Percentiles rank a stretch among this genome's conserved stretches.
Conservation (phyloP, 148 eudicot species). For the Diospyros kaki region DNA sequence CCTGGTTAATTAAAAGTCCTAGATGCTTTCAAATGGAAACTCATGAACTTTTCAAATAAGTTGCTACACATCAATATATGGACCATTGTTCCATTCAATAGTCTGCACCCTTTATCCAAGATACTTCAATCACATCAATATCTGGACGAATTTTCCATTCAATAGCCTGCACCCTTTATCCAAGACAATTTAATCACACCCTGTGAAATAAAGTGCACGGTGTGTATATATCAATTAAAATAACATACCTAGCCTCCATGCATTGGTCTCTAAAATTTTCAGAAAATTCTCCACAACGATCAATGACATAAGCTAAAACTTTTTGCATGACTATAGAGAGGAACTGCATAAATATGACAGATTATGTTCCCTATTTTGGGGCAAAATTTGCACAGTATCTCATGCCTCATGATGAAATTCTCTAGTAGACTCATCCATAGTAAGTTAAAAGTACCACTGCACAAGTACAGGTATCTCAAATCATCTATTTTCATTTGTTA, state of each 20-base stretch:
- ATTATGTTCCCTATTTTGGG: background rate
- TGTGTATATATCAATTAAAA: background rate
- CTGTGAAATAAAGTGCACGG: background rate
- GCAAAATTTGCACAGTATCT: conserved; percentile 7
- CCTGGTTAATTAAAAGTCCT: conserved; percentile 2
- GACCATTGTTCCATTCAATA: background rate
- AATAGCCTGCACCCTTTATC: background rate
- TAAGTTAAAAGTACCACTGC: background rate
- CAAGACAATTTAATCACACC: background rate
- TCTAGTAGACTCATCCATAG: background rate
- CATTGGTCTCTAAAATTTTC: background rate
- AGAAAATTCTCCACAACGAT: background rate
- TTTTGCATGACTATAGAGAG: background rate
- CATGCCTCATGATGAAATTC: conserved; percentile 2
- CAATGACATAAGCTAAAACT: background rate
- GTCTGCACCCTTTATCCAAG: background rate
- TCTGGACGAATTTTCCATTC: background rate
- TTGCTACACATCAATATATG: background rate
- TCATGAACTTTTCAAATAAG: background rate
- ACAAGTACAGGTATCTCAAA: background rate
- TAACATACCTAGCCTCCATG: background rate
- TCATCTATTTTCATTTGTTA: background rate
- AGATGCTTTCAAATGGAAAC: background rate
- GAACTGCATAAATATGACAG: background rate
- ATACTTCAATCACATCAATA: background rate